Evolutionary conservation across 495 filamentous ascomycete species (phyloP).

Genomic region (Thermochaetoides thermophila): DNA sequence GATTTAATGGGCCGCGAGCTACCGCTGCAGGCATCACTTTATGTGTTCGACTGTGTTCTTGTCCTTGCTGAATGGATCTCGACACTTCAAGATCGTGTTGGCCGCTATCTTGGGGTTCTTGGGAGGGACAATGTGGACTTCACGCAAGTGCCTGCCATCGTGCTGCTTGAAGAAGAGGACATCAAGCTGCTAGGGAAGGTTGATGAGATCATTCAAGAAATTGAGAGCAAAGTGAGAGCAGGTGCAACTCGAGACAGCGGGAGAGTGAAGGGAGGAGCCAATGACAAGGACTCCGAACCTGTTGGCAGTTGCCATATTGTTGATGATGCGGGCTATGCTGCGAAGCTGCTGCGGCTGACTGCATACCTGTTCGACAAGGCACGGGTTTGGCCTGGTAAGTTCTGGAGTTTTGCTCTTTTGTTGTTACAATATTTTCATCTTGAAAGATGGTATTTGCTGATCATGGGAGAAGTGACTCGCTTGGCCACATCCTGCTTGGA

Average conservation of each 20-base stretch:
- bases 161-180: conserved; percentile 89
- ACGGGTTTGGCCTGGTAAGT: conserved; percentile 80
- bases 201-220: conserved; percentile 58
- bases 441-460: no score
- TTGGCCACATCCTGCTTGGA: conserved; percentile 80
- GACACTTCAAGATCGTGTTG: conserved; percentile 88
- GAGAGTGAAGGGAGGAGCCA: conserved; percentile 2
- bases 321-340: conserved; percentile 58
- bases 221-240: conserved; percentile 75
- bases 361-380: conserved; percentile 82
- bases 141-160: conserved; percentile 60
- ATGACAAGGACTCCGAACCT: conserved; percentile 30
- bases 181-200: conserved; percentile 77
- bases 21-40: conserved; percentile 87
- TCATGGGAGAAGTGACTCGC: conserved; percentile 47
- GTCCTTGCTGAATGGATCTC: conserved; percentile 94
- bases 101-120: conserved; percentile 71
- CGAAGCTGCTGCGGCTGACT: conserved; percentile 74
- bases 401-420: background rate
- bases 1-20: conserved; percentile 77
- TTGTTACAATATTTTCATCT: background rate
- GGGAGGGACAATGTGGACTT: conserved; percentile 70
- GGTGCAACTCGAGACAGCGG: no score
- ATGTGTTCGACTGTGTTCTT: conserved; percentile 90
- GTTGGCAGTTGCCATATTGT: conserved; percentile 41